Evolutionary conservation across 345 rosid species (phyloP), one percentile per base, ranked within the genome.

Genomic region (Moricandia moricandioides): DNA sequence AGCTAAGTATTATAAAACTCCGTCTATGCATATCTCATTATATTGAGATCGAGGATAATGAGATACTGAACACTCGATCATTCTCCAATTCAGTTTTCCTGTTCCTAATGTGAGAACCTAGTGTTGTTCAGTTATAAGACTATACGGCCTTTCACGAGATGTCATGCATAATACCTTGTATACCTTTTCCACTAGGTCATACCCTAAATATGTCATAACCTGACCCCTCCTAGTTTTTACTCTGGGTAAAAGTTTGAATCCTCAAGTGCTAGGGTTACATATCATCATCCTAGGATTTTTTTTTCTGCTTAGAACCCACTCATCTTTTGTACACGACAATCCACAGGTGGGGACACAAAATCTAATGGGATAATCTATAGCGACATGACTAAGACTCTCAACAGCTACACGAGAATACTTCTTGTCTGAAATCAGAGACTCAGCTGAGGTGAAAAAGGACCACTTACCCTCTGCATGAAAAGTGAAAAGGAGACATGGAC

Each of bases 191-290:
- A 70, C 3, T 43, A 58, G 74, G 10, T 70, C 58, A 17, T 59
- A 43, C 8, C 74, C 74, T 0, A 60, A 6, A 5, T 10, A 70
- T 2, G 21, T 59, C 13, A 16, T 2, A 29, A 70, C 45, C 1
- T 13, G 3, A 60, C 4, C 0, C 43, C 74, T 70, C 8, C 65
- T 16, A 5, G 74, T 14, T 29, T 6, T 71, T 35, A 49, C 68
- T 8, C 61, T 71, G 16, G 75, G 61, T 49, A 71, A 21, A 13
- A 18, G 8, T 62, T 13, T 47, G 61, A n/a, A 21, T 13, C 7
- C 16, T 5, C 68, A 14, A 1, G 60, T 62, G 33, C 60, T 71
- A 33, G 75, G 68, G 60, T 71, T 71, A 49, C 62, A 62, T 72
- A 72, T 51, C 62, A 21, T 49, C 52, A 72, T 13, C 52, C 52